phyloP scores from a whole-genome alignment of 768 basidiomycete species.

The Lactarius tabidus region DNA sequence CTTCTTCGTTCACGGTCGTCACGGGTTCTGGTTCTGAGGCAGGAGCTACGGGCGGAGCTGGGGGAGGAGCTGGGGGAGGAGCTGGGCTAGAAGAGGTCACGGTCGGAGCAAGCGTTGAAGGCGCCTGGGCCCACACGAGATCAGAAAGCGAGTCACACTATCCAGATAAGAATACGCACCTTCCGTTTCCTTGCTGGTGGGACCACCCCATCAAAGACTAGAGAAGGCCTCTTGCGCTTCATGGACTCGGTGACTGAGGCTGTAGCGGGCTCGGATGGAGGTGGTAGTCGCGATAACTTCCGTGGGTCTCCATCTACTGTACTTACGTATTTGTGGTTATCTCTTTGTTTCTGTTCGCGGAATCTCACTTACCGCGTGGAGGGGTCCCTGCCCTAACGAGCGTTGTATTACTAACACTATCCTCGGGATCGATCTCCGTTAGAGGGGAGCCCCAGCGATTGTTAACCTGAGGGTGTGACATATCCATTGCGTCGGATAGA shows the following conservation, averaged over 20 bases:
- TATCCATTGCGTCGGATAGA: constrained; percentile 8
- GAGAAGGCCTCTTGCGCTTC: constrained; percentile 15
- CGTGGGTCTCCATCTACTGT: background rate
- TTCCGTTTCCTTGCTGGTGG: constrained; percentile 19
- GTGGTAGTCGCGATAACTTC: background rate
- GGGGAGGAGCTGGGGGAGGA: background rate
- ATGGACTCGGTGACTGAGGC: background rate
- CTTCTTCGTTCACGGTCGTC: background rate
- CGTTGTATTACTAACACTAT: constrained; percentile 14
- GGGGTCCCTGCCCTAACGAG: constrained; percentile 6
- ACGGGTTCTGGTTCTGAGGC: background rate
- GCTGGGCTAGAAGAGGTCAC: background rate
- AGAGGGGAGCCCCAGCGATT: constrained; percentile 4
- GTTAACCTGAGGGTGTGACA: constrained; percentile 13
- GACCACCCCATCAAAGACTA: constrained; percentile 10
- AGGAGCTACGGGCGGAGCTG: background rate
- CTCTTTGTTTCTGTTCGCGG: background rate
- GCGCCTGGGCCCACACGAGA: background rate
- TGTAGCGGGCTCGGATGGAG: background rate
- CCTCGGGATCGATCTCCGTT: constrained; percentile 12
- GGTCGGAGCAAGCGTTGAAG: background rate
- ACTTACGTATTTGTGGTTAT: constrained; percentile 2
- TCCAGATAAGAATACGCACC: background rate
- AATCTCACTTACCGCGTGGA: constrained; percentile 8
- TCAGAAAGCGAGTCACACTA: background rate